Conservation (phyloP, 495 filamentous ascomycete genomes). For the Neurospora sp. region DNA sequence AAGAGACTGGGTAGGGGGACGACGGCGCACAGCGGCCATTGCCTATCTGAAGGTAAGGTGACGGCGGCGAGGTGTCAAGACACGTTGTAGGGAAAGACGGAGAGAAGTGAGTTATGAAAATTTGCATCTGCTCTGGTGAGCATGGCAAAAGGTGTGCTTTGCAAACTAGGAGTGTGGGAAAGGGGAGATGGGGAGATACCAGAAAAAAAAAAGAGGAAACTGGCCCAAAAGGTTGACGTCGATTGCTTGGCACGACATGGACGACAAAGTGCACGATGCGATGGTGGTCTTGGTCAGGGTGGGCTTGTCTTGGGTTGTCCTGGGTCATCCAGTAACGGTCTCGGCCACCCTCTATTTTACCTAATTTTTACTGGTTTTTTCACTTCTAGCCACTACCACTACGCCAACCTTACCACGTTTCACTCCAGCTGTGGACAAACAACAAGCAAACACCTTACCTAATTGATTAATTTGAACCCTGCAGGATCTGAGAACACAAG, state of each 20-base stretch:
- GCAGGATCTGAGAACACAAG: not conserved
- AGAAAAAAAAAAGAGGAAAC: not conserved
- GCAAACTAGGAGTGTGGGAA: not conserved
- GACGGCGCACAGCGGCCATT: conserved; percentile 8
- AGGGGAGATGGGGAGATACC: not conserved
- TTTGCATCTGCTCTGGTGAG: not conserved
- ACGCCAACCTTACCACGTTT: not conserved
- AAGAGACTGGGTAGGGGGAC: not conserved
- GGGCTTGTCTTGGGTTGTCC: not conserved
- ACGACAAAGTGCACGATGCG: not conserved
- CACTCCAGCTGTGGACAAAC: not conserved
- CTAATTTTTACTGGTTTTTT: not conserved
- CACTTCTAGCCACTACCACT: not conserved
- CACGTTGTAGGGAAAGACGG: not conserved
- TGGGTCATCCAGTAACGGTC: not conserved
- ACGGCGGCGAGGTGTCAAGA: not conserved
- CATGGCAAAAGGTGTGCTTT: not conserved
- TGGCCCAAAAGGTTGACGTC: not conserved
- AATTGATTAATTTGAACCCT: not conserved
- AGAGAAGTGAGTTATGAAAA: not conserved
- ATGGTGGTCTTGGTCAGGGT: not conserved
- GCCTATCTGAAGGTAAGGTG: not conserved
- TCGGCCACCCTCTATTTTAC: not conserved
- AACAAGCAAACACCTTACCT: not conserved
- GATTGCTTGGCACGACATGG: not conserved